phyloP scores from a whole-genome alignment of 2,329 filamentous ascomycete genomes.

The Aspergillus neoniger region DNA sequence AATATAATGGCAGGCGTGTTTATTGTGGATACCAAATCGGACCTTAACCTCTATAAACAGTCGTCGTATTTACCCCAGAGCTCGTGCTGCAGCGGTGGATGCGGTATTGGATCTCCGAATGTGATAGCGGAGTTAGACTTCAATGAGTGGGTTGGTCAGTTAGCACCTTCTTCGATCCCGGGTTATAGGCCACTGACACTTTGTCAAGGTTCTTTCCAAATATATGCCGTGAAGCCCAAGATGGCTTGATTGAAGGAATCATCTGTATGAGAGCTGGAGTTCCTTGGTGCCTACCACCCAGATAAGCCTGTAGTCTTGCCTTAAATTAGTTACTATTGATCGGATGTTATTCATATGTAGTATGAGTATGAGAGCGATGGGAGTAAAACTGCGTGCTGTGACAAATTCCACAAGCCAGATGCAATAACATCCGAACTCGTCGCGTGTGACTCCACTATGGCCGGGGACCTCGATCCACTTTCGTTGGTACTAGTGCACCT shows the following conservation, averaged over 20 bases:
- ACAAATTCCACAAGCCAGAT: no score
- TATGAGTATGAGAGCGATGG: no score
- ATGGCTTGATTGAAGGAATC: background rate
- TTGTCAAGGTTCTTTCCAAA: conserved; percentile 49
- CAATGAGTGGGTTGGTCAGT: conserved; percentile 56
- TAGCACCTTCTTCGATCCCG: background rate
- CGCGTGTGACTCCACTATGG: no score
- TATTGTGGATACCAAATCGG: conserved; percentile 49
- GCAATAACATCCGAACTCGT: no score
- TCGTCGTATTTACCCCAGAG: conserved; percentile 25
- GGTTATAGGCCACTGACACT: conserved; percentile 4
- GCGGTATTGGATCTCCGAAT: background rate
- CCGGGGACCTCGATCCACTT: no score
- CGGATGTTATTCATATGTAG: no score
- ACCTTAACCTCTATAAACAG: conserved; percentile 52
- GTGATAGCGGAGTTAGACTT: conserved; percentile 43
- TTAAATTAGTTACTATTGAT: no score
- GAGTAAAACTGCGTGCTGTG: no score
- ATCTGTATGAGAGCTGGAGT: no score
- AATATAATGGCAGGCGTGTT: conserved; percentile 38
- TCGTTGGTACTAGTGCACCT: no score
- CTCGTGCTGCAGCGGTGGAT: conserved; percentile 20
- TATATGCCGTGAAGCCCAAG: conserved; percentile 51
- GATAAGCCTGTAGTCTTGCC: no score
- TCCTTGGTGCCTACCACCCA: no score